Evolutionary conservation across 2,329 filamentous ascomycete genomes (phyloP).

Genomic region (Colletotrichum euphorbiae): DNA sequence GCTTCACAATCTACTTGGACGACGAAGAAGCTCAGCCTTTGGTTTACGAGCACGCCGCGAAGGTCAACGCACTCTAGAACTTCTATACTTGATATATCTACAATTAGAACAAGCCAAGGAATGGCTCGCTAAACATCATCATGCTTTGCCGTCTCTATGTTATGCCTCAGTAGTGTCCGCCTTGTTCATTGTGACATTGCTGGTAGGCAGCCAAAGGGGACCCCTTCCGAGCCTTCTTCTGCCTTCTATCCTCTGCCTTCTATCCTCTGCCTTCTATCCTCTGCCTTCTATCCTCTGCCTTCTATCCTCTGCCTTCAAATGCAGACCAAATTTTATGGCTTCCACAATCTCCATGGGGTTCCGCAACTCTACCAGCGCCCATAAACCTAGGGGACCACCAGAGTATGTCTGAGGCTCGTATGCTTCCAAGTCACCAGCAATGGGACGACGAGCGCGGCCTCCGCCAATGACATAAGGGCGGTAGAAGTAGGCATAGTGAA

Average conservation of each 20-base stretch:
- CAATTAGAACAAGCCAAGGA: too few relatives aligned
- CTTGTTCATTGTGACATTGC: not conserved
- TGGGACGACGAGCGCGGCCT: slow-evolving; percentile 21
- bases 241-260: slow-evolving; percentile 31
- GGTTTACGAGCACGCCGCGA: slow-evolving; percentile 58
- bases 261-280: slow-evolving; percentile 37
- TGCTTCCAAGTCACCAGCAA: slow-evolving; percentile 27
- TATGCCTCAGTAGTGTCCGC: not conserved
- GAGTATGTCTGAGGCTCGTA: slow-evolving; percentile 41
- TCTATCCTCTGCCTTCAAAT: slow-evolving; percentile 33
- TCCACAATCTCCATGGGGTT: slow-evolving; percentile 31
- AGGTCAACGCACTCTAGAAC: slow-evolving; percentile 47
- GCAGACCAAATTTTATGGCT: slow-evolving; percentile 25
- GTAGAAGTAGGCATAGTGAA: slow-evolving; percentile 43
- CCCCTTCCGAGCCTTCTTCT: not conserved
- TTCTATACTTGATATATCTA: not conserved
- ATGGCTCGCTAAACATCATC: too few relatives aligned
- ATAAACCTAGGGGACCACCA: slow-evolving; percentile 41
- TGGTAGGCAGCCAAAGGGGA: not conserved
- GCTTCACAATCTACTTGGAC: slow-evolving; percentile 68
- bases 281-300: slow-evolving; percentile 7
- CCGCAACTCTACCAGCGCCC: slow-evolving; percentile 36
- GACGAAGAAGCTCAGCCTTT: slow-evolving; percentile 58
- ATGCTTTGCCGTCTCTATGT: too few relatives aligned
- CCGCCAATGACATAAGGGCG: slow-evolving; percentile 42